Base-by-base conservation (phyloP, 768 basidiomycete species). In the Cystofilobasidium macerans region DNA sequence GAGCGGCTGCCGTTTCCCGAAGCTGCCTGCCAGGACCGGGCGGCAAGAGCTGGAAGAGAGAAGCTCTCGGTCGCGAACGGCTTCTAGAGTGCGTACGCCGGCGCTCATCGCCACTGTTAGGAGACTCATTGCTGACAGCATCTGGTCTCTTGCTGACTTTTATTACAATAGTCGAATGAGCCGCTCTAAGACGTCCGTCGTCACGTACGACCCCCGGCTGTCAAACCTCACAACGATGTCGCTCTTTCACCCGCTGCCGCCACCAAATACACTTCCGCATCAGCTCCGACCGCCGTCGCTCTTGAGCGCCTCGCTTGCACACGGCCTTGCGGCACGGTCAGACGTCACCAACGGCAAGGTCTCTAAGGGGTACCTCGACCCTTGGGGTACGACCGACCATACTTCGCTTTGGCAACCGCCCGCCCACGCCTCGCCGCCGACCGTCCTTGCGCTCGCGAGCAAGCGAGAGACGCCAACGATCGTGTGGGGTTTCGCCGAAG, bases 321-420 rank as follows among this genome's bases (percentile, higher is more conserved):
- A 61, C 40, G 65, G 65, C 14, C 36, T 67, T 22, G 60, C 58
- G 28, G 54, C 60, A 32, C 48, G 20, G 18, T 54, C 48, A 16
- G 65, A 67, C 22, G 53, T 60, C 8, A 28, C 42, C 6, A 67
- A 59, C 12, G 65, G 65, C 28, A 61, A 56, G 32, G 60, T 67
- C 65, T 51, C 60, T 35, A 67, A 67, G 43, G 65, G 65, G 11
- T 67, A 67, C 59, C 53, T 67, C 2, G 64, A 65, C 45, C 53
- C 65, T 2, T 45, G 51, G 26, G 58, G 58, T n/a, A 30, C 38
- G 58, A 60, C 38, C 20, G 58, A 54, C 30, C 51, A 54, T 30
- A 54, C 51, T 8, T 54, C 51, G 11, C 51, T 54, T 6, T 54
- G 51, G 51, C 12, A 26, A 7, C 51, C 51, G 30, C 51, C 51